Percentiles rank a stretch among this genome's conserved stretches.
Evolutionary conservation across 352 stramenopile species (phyloP).

Genomic region (Plasmopara viticola): DNA sequence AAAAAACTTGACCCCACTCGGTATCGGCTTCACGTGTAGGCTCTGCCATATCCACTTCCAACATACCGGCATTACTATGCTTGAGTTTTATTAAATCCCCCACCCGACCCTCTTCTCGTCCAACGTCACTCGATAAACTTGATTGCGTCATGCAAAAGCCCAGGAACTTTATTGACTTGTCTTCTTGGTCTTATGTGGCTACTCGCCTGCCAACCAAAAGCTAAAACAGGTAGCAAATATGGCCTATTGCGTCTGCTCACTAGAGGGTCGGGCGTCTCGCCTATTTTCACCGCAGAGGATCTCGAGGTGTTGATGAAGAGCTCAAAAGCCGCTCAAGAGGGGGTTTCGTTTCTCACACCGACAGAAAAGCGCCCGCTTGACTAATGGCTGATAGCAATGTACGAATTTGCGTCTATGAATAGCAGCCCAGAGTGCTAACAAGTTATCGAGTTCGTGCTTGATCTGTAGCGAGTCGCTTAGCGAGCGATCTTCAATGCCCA

Average conservation of each 20-base stretch:
- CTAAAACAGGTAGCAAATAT: background rate
- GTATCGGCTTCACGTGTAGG: constrained; percentile 17
- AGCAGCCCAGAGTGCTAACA: background rate
- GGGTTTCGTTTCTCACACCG: constrained; percentile 25
- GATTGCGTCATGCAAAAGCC: constrained; percentile 27
- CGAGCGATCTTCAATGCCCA: constrained; percentile 24
- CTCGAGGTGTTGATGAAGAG: constrained; percentile 8
- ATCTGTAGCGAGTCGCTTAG: constrained; percentile 3
- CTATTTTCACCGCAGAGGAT: constrained; percentile 19
- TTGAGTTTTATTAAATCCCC: constrained; percentile 17
- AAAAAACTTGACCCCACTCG: constrained; percentile 54
- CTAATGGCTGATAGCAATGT: background rate
- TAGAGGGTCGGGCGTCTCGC: constrained; percentile 2
- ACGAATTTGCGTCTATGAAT: background rate
- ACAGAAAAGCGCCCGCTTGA: constrained; percentile 13
- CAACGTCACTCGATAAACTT: constrained; percentile 9
- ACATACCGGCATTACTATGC: constrained; percentile 7
- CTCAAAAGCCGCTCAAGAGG: background rate
- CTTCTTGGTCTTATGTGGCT: constrained; percentile 1
- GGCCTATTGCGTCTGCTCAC: constrained; percentile 2
- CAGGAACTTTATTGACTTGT: constrained; percentile 3
- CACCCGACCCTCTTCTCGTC: constrained; percentile 8
- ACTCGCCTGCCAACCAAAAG: constrained; percentile 2
- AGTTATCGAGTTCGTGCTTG: background rate
- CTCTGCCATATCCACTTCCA: constrained; percentile 27